Base-by-base conservation (phyloP, 1,139 yeast genomes). In the Candida sojae region DNA sequence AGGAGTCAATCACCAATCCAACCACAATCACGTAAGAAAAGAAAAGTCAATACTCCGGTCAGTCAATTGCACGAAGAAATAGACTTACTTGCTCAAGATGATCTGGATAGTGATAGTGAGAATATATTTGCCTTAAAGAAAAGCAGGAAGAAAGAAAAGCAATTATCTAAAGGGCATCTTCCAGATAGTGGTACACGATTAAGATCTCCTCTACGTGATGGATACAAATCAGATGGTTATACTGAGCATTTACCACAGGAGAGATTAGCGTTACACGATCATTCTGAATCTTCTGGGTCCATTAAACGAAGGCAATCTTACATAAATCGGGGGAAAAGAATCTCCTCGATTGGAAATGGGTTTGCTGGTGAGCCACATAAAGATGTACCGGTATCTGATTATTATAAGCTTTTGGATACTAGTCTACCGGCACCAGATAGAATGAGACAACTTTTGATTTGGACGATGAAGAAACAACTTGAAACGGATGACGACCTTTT, bases 301-400 rank as follows among this genome's bases (percentile, higher is more conserved):
- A 51, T 47, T 51, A 66, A 68, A 26, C 66, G 87, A 53, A 62
- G 87, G 43, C 61, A 80, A 0, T 80, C 86, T 0, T 67, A 82
- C 52, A 63, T 75, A 43, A 77, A 77, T 45, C 69, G 95, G 39
- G 95, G 95, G 2, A 86, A 84, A 57, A 70, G 95, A 34, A 80
- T 85, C 2, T 86, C 88, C 60, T 84, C 92, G 0, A 79, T 87
- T 11, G 91, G 93, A 0, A 86, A 84, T 58, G 93, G 93, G 2
- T 83, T 82, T 54, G 73, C 68, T 2, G 90, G 88, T 0, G 78
- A 78, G 33, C 92, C 92, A 0, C 93, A 87, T 61, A 75, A 77
- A 1, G 84, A 80, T 43, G 82, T 88, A 1, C 76, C 83, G 0
- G 71, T 77, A 0, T 58, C 67, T 17, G 86, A 83, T 47, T 82